Evolutionary conservation across 2,329 filamentous ascomycete species (phyloP).

Genomic region (Penicillium sp.): DNA sequence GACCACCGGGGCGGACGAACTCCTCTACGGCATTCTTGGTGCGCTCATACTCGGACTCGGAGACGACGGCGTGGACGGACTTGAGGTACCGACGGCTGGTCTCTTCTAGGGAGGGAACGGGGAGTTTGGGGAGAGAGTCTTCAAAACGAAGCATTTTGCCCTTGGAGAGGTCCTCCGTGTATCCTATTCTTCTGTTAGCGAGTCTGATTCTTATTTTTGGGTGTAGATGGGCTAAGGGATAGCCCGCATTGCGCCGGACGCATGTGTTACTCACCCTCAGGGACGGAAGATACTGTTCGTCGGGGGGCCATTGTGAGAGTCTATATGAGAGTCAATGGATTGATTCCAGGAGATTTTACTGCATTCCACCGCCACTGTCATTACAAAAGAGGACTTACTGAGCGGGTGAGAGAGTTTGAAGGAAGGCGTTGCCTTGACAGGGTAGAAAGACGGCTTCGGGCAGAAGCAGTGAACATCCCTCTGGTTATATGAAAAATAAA

Average conservation of each 20-base stretch:
- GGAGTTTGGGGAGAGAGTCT: conserved; percentile 62
- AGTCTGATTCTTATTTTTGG: neutral
- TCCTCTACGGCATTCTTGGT: conserved; percentile 80
- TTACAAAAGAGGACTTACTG: conserved; percentile 27
- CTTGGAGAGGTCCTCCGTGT: conserved; percentile 63
- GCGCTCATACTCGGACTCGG: conserved; percentile 57
- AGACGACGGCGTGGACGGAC: conserved; percentile 64
- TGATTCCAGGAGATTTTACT: neutral
- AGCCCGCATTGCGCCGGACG: conserved; percentile 3
- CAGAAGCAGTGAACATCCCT: conserved; percentile 48
- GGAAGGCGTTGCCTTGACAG: conserved; percentile 41
- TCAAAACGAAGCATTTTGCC: conserved; percentile 66
- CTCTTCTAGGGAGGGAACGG: conserved; percentile 64
- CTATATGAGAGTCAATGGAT: conserved; percentile 26
- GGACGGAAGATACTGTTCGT: conserved; percentile 47
- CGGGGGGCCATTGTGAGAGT: conserved; percentile 42
- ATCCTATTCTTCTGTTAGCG: conserved; percentile 48
- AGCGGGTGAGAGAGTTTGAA: conserved; percentile 36
- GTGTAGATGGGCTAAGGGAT: neutral
- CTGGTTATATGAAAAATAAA: conserved; percentile 16
- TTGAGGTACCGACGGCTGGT: conserved; percentile 65
- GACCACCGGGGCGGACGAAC: conserved; percentile 83
- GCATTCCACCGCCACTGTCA: neutral
- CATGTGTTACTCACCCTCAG: conserved; percentile 44
- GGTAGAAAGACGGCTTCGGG: conserved; percentile 45